These are phyloP conservation scores for Trichoderma erinaceum DNA, from an alignment of 495 filamentous ascomycete genomes.

Conservation along the genomic window DNA sequence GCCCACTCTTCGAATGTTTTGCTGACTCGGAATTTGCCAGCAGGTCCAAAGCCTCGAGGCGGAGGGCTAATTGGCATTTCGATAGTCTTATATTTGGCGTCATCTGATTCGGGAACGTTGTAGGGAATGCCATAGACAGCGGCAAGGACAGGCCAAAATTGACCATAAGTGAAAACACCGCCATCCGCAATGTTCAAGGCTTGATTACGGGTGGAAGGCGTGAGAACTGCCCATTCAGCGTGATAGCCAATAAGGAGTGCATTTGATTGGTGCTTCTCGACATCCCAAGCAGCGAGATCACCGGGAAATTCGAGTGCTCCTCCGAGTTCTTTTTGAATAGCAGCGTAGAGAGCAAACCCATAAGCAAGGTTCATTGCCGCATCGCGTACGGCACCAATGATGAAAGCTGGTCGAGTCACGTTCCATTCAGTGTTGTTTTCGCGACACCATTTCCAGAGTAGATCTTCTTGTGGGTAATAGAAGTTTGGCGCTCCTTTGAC, in stretches of 20 bases:
- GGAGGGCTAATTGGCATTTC: not conserved
- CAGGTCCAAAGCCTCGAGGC: not conserved
- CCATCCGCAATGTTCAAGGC: conserved; percentile 40
- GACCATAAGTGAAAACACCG: conserved; percentile 33
- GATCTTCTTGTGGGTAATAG: conserved; percentile 46
- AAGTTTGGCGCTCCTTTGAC: conserved; percentile 37
- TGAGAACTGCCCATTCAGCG: conserved; percentile 44
- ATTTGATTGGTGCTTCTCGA: conserved; percentile 15
- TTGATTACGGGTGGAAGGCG: conserved; percentile 30
- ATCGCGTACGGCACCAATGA: conserved; percentile 43
- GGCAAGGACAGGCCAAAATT: conserved; percentile 40
- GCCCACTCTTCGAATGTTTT: not conserved
- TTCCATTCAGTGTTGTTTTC: conserved; percentile 31
- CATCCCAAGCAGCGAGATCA: not conserved
- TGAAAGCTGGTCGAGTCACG: conserved; percentile 37
- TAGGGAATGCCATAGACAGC: conserved; percentile 29
- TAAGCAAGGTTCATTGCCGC: conserved; percentile 43
- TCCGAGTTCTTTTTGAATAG: conserved; percentile 33
- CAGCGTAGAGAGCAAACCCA: conserved; percentile 40
- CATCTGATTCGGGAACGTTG: not conserved
- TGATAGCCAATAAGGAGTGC: conserved; percentile 41
- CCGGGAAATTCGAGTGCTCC: not conserved
- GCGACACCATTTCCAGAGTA: conserved; percentile 29
- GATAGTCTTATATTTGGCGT: not conserved
- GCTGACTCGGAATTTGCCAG: not conserved